Percentiles rank a stretch among this genome's conserved stretches.
Conservation (phyloP, 208 protist genomes). For the Leishmania turanica region DNA sequence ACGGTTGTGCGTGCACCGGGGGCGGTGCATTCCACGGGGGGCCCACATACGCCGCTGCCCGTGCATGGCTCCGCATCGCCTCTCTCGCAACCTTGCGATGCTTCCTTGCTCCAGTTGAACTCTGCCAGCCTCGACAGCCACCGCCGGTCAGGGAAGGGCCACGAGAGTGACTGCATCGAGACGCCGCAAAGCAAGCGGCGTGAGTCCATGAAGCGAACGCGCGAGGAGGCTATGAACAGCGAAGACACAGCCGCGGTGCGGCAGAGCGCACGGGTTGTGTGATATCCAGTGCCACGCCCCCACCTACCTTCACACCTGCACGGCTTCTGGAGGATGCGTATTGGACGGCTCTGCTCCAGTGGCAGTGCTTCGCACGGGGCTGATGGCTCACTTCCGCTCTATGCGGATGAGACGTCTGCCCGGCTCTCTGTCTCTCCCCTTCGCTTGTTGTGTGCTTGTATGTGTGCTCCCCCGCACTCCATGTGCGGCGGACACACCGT, state of each 20-base stretch:
- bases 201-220: slow-evolving; percentile 30
- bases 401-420: neutral
- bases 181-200: slow-evolving; percentile 11
- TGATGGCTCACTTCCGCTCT: neutral
- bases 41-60: slow-evolving; percentile 8
- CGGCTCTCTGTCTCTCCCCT: neutral
- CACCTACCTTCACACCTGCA: neutral
- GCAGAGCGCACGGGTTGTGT: slow-evolving; percentile 5
- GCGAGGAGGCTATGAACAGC: slow-evolving; percentile 17
- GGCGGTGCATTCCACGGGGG: neutral
- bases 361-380: neutral
- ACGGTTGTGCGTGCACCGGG: neutral
- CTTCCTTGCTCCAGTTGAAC: neutral
- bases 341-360: neutral
- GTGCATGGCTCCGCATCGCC: neutral
- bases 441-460: neutral
- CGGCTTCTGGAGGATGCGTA: neutral
- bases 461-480: neutral
- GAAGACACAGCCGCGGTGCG: neutral
- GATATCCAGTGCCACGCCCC: neutral
- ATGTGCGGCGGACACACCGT: neutral
- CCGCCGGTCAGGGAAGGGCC: neutral
- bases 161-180: slow-evolving; percentile 1
- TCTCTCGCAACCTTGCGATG: neutral
- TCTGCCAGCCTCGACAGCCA: slow-evolving; percentile 1